Percentiles rank a stretch among this genome's conserved stretches.
Evolutionary conservation across 2,329 filamentous ascomycete genomes (phyloP).

Genomic region (Huntiella abstrusa): DNA sequence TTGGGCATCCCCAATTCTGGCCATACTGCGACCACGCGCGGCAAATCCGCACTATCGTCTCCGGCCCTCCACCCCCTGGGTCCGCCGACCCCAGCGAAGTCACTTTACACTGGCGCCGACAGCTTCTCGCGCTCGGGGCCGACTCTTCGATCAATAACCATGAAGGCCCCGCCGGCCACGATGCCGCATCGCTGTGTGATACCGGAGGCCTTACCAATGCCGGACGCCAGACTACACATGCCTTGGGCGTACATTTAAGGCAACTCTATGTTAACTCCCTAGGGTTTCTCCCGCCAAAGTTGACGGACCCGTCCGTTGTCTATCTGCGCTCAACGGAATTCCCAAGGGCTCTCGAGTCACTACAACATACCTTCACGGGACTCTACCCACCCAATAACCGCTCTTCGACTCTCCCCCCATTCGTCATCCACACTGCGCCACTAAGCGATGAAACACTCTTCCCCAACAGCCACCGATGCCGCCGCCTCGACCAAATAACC

Average conservation of each 20-base stretch:
- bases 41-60: constrained; percentile 37
- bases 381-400: constrained; percentile 45
- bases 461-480: constrained; percentile 59
- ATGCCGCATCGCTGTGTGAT: constrained; percentile 68
- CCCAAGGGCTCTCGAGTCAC: constrained; percentile 55
- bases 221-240: constrained; percentile 52
- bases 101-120: constrained; percentile 24
- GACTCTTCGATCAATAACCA: constrained; percentile 47
- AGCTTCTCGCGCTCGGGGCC: constrained; percentile 21
- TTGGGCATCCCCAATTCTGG: constrained; percentile 53
- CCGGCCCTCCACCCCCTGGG: constrained; percentile 13
- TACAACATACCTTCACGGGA: constrained; percentile 57
- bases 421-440: constrained; percentile 27
- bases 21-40: constrained; percentile 71
- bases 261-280: constrained; percentile 58
- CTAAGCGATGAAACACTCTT: constrained; percentile 59
- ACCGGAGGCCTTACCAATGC: constrained; percentile 58
- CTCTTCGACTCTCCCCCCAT: constrained; percentile 29
- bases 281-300: constrained; percentile 43
- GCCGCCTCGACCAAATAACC: constrained; percentile 50
- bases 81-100: constrained; percentile 16
- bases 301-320: constrained; percentile 31
- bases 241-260: constrained; percentile 48
- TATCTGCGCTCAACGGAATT: constrained; percentile 60
- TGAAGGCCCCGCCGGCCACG: constrained; percentile 45